Evolutionary conservation across 2,329 filamentous ascomycete species (phyloP), one percentile per base, ranked within the genome.

Genomic region (Calonectria pauciramosa): DNA sequence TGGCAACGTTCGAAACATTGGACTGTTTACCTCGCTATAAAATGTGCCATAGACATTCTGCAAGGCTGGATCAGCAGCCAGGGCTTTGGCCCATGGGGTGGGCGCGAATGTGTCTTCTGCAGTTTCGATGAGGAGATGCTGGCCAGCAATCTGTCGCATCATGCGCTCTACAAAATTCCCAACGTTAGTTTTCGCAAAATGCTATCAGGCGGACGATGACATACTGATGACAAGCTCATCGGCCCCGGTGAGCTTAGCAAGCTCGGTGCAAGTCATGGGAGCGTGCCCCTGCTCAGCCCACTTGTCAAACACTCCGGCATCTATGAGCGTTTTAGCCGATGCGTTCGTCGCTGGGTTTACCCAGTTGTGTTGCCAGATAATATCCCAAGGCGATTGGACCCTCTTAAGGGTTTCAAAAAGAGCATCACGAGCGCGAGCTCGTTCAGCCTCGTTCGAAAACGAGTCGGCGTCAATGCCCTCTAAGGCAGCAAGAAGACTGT

Each of bases 361-460:
- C 82, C 85, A 85, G 36, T 80, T 82, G 32, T 86, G 84, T 23
- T 85, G 83, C 83, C 84, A 86, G 3, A 83, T 83, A 11, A 83
- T 82, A 65, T 86, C 85, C 83, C 85, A 86, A 0, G 85, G 85
- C 30, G 81, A 83, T 71, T 85, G 83, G 1, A 85, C 80, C 54
- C 75, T 81, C n/a, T 81, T 71, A 0, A 85, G 75, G 1, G 83
- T 77, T n/a, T 80, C 69, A 38, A 81, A 76, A 14, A 85, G 78
- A 1, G 82, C 84, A 73, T 85, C 82, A 11, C 83, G 78, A 0
- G 80, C 82, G 23, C 81, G 81, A 36, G 82, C 74, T 13, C 85
- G 80, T 70, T 86, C 85, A 1, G 79, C 77, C 38, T 85, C 83
- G 47, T 74, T 82, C n/a, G 79, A 44, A 73, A 86, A 85, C 16